These are phyloP conservation scores for Botrytis medusae DNA, from an alignment of 2,329 filamentous ascomycete genomes.

Conservation along the genomic window DNA sequence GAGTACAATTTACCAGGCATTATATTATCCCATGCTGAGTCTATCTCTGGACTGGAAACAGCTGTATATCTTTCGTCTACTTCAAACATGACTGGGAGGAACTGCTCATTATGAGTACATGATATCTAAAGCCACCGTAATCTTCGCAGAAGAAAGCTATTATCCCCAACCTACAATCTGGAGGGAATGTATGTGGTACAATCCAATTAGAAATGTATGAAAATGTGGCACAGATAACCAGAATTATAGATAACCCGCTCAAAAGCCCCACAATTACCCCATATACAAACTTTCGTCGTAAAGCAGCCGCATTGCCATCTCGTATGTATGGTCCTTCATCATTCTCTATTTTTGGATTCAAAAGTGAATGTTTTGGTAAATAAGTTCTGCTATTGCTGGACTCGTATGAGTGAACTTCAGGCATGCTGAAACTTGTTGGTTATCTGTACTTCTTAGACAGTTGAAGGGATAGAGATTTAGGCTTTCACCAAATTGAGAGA, in stretches of 20 bases:
- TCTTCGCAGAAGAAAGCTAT: no score
- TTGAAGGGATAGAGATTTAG: neutral
- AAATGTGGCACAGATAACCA: neutral
- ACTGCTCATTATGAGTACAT: neutral
- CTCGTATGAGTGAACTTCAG: neutral
- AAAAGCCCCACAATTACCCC: neutral
- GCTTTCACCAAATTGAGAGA: no score
- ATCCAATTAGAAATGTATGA: neutral
- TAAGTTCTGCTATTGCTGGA: neutral
- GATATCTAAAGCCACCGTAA: neutral
- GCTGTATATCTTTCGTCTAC: neutral
- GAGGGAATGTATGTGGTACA: neutral
- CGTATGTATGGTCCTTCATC: neutral
- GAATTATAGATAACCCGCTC: neutral
- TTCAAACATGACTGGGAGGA: neutral
- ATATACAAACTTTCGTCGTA: neutral
- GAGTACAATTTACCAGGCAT: neutral
- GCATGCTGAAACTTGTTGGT: neutral
- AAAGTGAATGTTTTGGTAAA: neutral
- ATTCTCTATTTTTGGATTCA: conserved; percentile 1
- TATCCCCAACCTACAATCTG: neutral
- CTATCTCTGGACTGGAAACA: neutral
- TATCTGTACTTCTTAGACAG: neutral
- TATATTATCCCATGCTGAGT: conserved; percentile 13
- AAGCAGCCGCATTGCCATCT: neutral